phyloP scores from a whole-genome alignment of 2,329 filamentous ascomycete genomes.

The Neofusicoccum kwambonambiense region DNA sequence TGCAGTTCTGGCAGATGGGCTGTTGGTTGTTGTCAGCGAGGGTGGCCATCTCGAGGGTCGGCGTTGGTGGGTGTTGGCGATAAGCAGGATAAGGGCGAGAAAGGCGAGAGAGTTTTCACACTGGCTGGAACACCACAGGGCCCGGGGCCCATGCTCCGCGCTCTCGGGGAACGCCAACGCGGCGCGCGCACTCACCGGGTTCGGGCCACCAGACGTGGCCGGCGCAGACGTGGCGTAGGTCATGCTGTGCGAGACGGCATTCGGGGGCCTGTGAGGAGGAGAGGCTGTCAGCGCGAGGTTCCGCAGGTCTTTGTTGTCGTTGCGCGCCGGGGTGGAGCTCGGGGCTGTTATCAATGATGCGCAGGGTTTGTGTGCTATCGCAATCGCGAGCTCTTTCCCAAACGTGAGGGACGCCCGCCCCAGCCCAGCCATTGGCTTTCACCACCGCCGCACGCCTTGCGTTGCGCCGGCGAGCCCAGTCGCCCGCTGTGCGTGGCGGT shows the following conservation, averaged over 20 bases:
- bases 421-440: too few species aligned
- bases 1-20: slow-evolving; percentile 96
- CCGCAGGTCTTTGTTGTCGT: slow-evolving; percentile 4
- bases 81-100: slow-evolving; percentile 47
- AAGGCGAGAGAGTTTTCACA: slow-evolving; percentile 23
- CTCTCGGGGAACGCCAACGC: slow-evolving; percentile 20
- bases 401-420: background rate
- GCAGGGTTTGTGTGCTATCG: slow-evolving; percentile 8
- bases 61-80: slow-evolving; percentile 32
- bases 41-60: slow-evolving; percentile 9
- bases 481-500: too few species aligned
- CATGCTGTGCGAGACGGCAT: slow-evolving; percentile 53
- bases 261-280: slow-evolving; percentile 22
- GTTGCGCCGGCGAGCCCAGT: too few species aligned
- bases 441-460: too few species aligned
- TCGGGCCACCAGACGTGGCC: slow-evolving; percentile 63
- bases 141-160: slow-evolving; percentile 37
- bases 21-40: slow-evolving; percentile 52
- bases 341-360: slow-evolving; percentile 13
- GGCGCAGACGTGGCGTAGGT: slow-evolving; percentile 64
- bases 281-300: background rate
- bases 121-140: slow-evolving; percentile 15
- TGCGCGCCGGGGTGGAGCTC: slow-evolving; percentile 3
- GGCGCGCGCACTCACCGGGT: slow-evolving; percentile 49
- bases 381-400: slow-evolving; percentile 22